phyloP scores from a whole-genome alignment of 345 rosid species.

The Moricandia arvensis region DNA sequence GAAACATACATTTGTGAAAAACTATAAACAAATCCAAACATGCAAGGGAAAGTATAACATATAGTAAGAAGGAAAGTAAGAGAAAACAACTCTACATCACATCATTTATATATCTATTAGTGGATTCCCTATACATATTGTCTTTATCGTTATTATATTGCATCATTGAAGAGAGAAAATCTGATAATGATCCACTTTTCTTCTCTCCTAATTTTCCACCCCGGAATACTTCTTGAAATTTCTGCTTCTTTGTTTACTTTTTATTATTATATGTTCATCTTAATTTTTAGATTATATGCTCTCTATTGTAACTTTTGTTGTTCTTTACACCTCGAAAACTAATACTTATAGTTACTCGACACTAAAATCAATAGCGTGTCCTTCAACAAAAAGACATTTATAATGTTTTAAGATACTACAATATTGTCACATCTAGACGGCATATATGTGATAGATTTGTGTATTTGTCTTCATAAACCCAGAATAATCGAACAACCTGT shows the following conservation, averaged over 20 bases:
- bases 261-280: background rate
- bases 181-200: conserved; percentile 28
- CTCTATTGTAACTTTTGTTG: background rate
- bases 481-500: background rate
- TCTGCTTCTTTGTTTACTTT: conserved; percentile 25
- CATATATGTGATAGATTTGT: background rate
- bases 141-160: conserved; percentile 18
- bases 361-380: background rate
- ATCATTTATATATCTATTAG: conserved; percentile 4
- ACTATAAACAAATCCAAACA: background rate
- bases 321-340: background rate
- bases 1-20: background rate
- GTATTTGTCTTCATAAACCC: background rate
- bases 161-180: conserved; percentile 25
- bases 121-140: conserved; percentile 30
- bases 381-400: background rate
- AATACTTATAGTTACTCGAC: background rate
- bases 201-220: conserved; percentile 23
- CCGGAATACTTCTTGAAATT: conserved; percentile 39
- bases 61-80: background rate
- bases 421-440: background rate
- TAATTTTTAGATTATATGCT: background rate
- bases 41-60: background rate
- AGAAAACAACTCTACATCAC: conserved; percentile 26
- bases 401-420: background rate